These are phyloP conservation scores for Exophiala lecanii-corni DNA, from an alignment of 2,329 filamentous ascomycete species.

Conservation along the genomic window DNA sequence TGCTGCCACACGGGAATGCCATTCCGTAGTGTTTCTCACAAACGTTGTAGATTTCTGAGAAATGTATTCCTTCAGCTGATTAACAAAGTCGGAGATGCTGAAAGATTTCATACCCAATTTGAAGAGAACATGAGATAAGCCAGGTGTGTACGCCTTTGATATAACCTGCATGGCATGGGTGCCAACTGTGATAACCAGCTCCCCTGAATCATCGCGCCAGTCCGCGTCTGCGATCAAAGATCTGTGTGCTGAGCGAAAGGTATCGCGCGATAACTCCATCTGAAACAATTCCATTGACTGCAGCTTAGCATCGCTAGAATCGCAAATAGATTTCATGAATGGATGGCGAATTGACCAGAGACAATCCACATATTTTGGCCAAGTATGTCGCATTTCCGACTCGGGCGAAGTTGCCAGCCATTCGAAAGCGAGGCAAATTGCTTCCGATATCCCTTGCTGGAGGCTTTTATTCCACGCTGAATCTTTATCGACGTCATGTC, in stretches of 20 bases:
- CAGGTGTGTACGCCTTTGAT: constrained; percentile 5
- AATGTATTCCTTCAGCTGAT: constrained; percentile 6
- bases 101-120: constrained; percentile 5
- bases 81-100: constrained; percentile 1
- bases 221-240: constrained; percentile 8
- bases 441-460: background rate
- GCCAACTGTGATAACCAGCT: constrained; percentile 9
- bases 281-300: constrained; percentile 6
- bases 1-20: constrained; percentile 10
- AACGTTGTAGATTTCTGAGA: constrained; percentile 5
- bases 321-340: constrained; percentile 9
- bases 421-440: constrained; percentile 5
- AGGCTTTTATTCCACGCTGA: background rate
- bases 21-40: constrained; percentile 6
- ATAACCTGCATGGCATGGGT: constrained; percentile 4
- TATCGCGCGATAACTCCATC: constrained; percentile 5
- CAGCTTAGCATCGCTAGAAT: constrained; percentile 3
- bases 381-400: constrained; percentile 7
- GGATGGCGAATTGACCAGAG: constrained; percentile 7
- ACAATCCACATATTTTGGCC: constrained; percentile 12
- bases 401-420: constrained; percentile 9
- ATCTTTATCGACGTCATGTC: background rate
- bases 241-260: constrained; percentile 6
- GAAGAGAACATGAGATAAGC: constrained; percentile 1
- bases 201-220: constrained; percentile 6